Evolutionary conservation across 352 stramenopile genomes (phyloP).

Genomic region (Pythium rhizo-oryzae): DNA sequence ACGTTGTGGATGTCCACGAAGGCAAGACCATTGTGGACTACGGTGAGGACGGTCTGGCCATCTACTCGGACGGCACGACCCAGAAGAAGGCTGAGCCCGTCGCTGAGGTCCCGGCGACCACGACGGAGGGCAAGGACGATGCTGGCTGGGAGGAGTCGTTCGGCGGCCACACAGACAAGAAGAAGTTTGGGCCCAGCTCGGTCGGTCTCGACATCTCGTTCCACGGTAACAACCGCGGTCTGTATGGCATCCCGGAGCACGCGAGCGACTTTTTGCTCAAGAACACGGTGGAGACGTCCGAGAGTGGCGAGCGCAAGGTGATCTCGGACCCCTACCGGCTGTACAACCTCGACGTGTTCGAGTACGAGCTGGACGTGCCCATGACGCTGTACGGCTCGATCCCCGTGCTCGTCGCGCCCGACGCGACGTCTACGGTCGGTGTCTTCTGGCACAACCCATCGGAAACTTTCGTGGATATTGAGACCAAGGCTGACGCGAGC

Average conservation of each 20-base stretch:
- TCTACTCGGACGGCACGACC: constrained; percentile 95
- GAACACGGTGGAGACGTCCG: constrained; percentile 74
- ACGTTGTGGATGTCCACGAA: constrained; percentile 67
- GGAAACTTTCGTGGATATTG: constrained; percentile 99
- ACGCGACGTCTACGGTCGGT: constrained; percentile 81
- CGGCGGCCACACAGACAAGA: constrained; percentile 89
- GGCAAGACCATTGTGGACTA: constrained; percentile 97
- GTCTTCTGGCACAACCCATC: constrained; percentile 99
- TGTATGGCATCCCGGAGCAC: constrained; percentile 99
- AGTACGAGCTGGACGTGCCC: constrained; percentile 99
- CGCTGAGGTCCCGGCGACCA: constrained; percentile 9
- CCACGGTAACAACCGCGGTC: constrained; percentile 60
- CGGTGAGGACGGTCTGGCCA: constrained; percentile 97
- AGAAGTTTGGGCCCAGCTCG: constrained; percentile 89
- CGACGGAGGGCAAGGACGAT: constrained; percentile 32
- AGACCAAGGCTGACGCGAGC: constrained; percentile 47
- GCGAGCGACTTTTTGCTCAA: constrained; percentile 95
- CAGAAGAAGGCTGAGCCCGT: constrained; percentile 59
- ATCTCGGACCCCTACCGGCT: constrained; percentile 97
- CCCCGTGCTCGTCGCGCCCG: constrained; percentile 68
- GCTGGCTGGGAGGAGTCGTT: constrained; percentile 97
- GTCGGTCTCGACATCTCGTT: constrained; percentile 97
- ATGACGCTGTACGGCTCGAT: constrained; percentile 98
- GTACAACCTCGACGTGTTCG: constrained; percentile 99
- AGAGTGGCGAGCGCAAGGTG: constrained; percentile 30